Evolutionary conservation across 2,329 filamentous ascomycete genomes (phyloP).

Genomic region (Diaporthe sp.): DNA sequence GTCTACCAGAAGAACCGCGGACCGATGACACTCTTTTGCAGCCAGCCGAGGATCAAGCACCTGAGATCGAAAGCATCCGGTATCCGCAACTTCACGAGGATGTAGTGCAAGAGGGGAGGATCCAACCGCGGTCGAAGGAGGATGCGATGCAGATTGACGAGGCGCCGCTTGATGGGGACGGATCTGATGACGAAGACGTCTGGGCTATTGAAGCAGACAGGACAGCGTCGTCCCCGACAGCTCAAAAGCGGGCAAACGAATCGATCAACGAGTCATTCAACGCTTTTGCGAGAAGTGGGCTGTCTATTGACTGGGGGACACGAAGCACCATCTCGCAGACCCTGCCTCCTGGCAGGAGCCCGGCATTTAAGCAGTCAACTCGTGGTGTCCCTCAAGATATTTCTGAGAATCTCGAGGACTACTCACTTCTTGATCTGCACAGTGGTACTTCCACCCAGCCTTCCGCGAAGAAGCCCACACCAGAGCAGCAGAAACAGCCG

Average conservation of each 20-base stretch:
- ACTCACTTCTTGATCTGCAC: slow-evolving; percentile 39
- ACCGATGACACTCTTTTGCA: slow-evolving; percentile 44
- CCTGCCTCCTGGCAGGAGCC: slow-evolving; percentile 22
- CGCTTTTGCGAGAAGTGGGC: slow-evolving; percentile 49
- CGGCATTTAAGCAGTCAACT: slow-evolving; percentile 16
- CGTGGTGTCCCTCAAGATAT: slow-evolving; percentile 23
- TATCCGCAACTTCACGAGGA: not conserved
- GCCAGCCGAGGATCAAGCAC: slow-evolving; percentile 15
- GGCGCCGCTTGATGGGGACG: slow-evolving; percentile 40
- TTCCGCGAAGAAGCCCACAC: slow-evolving; percentile 48
- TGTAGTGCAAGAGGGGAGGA: not conserved
- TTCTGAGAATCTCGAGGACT: slow-evolving; percentile 37
- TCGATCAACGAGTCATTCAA: slow-evolving; percentile 43
- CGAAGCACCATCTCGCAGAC: slow-evolving; percentile 37
- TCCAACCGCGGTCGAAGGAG: not conserved
- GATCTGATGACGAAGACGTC: slow-evolving; percentile 62
- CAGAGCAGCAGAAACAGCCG: slow-evolving; percentile 48
- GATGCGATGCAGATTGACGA: slow-evolving; percentile 34
- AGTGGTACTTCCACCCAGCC: slow-evolving; percentile 47
- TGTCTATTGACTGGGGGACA: slow-evolving; percentile 44
- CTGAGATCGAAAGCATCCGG: slow-evolving; percentile 9
- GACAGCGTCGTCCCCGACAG: slow-evolving; percentile 52
- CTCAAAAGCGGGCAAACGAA: slow-evolving; percentile 42
- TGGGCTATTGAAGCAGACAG: slow-evolving; percentile 72
- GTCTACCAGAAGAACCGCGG: slow-evolving; percentile 42